Evolutionary conservation across 2,329 filamentous ascomycete species (phyloP).

Genomic region (Rhexocercosporidium sp.): DNA sequence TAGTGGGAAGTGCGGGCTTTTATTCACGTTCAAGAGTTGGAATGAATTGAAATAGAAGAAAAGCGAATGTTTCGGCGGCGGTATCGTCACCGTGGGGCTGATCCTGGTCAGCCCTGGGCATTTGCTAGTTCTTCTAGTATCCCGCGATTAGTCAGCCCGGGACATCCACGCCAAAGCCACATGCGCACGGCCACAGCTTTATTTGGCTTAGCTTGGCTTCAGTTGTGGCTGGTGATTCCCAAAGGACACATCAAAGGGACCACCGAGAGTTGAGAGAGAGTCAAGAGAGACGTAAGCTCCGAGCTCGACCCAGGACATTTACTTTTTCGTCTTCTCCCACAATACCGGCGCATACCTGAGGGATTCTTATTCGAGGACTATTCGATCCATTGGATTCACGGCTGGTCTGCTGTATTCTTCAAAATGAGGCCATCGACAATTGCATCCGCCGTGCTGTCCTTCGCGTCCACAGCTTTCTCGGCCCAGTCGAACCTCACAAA

Average conservation of each 20-base stretch:
- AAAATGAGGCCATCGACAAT: constrained; percentile 47
- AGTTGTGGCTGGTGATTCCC: constrained; percentile 19
- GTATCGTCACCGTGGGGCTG: constrained; percentile 9
- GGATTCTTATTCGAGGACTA: constrained; percentile 19
- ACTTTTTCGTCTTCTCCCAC: constrained; percentile 17
- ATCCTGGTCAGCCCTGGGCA: not conserved
- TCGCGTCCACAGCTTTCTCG: constrained; percentile 44
- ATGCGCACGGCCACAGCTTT: constrained; percentile 1
- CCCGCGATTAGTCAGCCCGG: constrained; percentile 8
- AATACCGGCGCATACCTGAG: constrained; percentile 17
- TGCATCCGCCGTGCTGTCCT: constrained; percentile 63
- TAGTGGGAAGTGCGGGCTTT: not conserved
- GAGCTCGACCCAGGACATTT: constrained; percentile 20
- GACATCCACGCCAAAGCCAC: constrained; percentile 5
- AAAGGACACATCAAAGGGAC: constrained; percentile 30
- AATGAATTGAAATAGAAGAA: not conserved
- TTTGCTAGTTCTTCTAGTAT: too few species aligned
- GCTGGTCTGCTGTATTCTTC: constrained; percentile 32
- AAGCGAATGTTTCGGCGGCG: constrained; percentile 9
- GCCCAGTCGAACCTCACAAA: constrained; percentile 40
- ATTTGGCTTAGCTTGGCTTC: constrained; percentile 4
- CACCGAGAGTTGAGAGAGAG: constrained; percentile 13
- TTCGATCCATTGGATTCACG: constrained; percentile 19
- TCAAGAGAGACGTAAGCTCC: constrained; percentile 34
- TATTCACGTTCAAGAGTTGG: not conserved